These are phyloP conservation scores for Immersiella caudata DNA, from an alignment of 495 filamentous ascomycete genomes.

Conservation along the genomic window DNA sequence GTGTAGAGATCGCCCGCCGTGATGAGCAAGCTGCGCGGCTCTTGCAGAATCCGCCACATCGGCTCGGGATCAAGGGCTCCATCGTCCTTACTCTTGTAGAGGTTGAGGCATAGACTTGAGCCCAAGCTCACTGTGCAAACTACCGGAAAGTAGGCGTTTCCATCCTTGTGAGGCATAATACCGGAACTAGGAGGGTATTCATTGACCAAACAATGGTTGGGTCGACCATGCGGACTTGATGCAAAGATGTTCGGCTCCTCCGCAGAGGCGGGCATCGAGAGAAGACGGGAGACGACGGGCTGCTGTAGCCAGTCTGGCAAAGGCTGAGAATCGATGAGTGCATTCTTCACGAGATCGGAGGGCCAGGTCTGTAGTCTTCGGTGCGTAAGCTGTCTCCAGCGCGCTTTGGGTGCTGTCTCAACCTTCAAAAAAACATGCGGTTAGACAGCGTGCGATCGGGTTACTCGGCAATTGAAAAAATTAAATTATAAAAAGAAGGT, in stretches of 20 bases:
- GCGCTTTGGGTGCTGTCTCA: slow-evolving; percentile 65
- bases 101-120: slow-evolving; percentile 72
- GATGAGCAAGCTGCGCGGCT: slow-evolving; percentile 79
- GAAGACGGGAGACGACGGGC: slow-evolving; percentile 71
- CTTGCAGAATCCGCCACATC: slow-evolving; percentile 77
- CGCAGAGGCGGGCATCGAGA: slow-evolving; percentile 48
- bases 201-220: slow-evolving; percentile 94
- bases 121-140: slow-evolving; percentile 91
- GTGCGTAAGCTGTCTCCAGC: slow-evolving; percentile 83
- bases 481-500: slow-evolving; percentile 6
- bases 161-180: slow-evolving; percentile 97
- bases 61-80: slow-evolving; percentile 50
- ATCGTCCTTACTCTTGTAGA: slow-evolving; percentile 67
- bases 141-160: slow-evolving; percentile 78
- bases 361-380: slow-evolving; percentile 92
- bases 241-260: slow-evolving; percentile 60
- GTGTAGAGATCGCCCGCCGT: slow-evolving; percentile 70
- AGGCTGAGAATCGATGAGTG: slow-evolving; percentile 67
- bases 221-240: slow-evolving; percentile 68
- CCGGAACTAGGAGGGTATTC: slow-evolving; percentile 87
- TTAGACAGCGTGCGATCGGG: slow-evolving; percentile 24
- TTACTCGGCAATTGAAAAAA: too few species aligned
- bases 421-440: slow-evolving; percentile 40
- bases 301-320: slow-evolving; percentile 76
- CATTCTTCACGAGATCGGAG: slow-evolving; percentile 71